Base-by-base conservation (phyloP, 2,329 filamentous ascomycete species). In the Hypomyces rosellus region DNA sequence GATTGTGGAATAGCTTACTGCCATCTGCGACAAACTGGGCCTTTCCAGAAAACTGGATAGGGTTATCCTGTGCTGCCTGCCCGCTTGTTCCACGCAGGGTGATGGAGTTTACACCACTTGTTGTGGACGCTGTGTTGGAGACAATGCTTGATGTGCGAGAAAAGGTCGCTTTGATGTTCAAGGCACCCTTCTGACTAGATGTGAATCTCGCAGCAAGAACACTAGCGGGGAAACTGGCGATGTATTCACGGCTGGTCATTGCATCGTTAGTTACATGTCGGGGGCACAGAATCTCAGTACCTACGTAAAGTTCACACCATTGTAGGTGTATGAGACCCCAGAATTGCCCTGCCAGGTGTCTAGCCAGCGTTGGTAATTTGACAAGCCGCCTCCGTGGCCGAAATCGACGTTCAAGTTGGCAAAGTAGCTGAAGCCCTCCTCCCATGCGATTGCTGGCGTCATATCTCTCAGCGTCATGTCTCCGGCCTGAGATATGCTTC, bases 211-310 rank as follows among this genome's bases (percentile, higher is more conserved):
- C 57, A 1, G 65, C 70, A 30, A 74, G 59, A 9, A 71, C 63
- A 34, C 66, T 59, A 38, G 69, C 66, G 2, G 70, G 65, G 49
- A 65, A 62, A 47, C 67, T 71, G 14, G 68, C 69, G 34, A 74
- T 57, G 37, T 63, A 58, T 51, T 74, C 65, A 16, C 71, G 63
- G 33, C 64, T 61, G 42, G n/a, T 20, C 1, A 13, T 14, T 12
- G 34, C 15, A 33, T 5, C 38, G 40, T 52, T 9, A 51, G 34
- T 5, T 22, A 25, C 8, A 14, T 9, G 20, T 18, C 14, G 12
- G 15, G 16, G 5, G 16, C 11, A 41, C 16, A 20, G 9, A n/a
- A 38, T 61, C 54, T 2, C 41, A 16, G 7, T 7, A 36, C 57
- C 52, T 15, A 61, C 57, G 54, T 60, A 34, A 56, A 60, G 14